phyloP scores from a whole-genome alignment of 2,329 filamentous ascomycete species.

The Exophiala aquamarina region DNA sequence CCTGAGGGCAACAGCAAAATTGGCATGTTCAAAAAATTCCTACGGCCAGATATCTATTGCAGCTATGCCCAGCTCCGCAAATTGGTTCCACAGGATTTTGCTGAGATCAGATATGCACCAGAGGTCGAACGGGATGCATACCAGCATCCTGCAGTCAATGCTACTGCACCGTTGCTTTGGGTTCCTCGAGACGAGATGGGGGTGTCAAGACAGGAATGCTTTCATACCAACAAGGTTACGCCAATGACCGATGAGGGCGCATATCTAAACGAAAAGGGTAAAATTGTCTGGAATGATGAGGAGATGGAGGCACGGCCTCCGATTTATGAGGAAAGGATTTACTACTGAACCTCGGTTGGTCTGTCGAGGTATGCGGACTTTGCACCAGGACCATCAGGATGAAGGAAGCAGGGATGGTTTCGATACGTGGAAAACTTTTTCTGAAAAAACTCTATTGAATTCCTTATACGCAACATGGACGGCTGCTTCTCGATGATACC shows the following conservation, averaged over 20 bases:
- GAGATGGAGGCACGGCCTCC: slow-evolving; percentile 52
- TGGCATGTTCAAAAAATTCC: slow-evolving; percentile 51
- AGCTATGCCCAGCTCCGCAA: slow-evolving; percentile 71
- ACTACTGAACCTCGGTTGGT: slow-evolving; percentile 40
- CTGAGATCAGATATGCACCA: slow-evolving; percentile 59
- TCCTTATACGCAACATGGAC: no score
- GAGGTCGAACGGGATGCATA: slow-evolving; percentile 68
- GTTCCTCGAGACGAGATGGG: slow-evolving; percentile 74
- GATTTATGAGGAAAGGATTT: slow-evolving; percentile 58
- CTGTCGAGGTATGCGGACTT: no score
- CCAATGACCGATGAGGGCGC: slow-evolving; percentile 80
- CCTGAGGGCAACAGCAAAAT: slow-evolving; percentile 5
- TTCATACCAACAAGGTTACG: slow-evolving; percentile 68
- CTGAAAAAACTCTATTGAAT: no score
- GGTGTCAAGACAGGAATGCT: slow-evolving; percentile 74
- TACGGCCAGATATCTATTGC: slow-evolving; percentile 75
- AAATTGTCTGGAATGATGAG: slow-evolving; percentile 59
- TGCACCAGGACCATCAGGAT: no score
- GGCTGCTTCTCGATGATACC: no score
- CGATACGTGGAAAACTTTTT: no score
- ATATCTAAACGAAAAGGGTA: slow-evolving; percentile 68
- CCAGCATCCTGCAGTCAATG: slow-evolving; percentile 68
- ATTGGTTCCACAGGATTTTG: slow-evolving; percentile 62
- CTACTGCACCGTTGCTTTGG: slow-evolving; percentile 72
- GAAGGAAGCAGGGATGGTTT: no score